Evolutionary conservation across 257 asterid species (phyloP).

Genomic region (Nyctanthes arbortristis): DNA sequence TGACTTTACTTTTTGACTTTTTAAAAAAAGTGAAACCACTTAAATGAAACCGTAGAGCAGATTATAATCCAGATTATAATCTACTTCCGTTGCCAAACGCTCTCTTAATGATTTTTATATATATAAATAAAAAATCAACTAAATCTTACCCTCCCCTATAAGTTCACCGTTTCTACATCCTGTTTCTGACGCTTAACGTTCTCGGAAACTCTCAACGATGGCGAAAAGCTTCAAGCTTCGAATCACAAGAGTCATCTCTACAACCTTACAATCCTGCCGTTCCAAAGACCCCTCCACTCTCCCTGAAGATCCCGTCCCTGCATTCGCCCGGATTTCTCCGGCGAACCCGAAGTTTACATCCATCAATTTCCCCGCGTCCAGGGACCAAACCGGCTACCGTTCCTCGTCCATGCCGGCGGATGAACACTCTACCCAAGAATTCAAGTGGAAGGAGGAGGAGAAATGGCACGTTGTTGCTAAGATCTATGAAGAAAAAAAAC

Average conservation of each 20-base stretch:
- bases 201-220: constrained; percentile 36
- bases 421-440: constrained; percentile 17
- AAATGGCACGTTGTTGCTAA: constrained; percentile 70
- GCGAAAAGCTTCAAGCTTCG: constrained; percentile 60
- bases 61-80: no score
- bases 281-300: constrained; percentile 59
- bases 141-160: no score
- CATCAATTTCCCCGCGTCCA: constrained; percentile 18
- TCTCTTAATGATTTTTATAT: no score
- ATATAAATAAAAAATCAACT: no score
- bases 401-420: constrained; percentile 10
- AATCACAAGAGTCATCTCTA: constrained; percentile 48
- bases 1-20: no score
- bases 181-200: no score
- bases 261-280: constrained; percentile 71
- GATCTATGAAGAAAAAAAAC: constrained; percentile 25
- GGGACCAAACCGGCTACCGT: no score
- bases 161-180: no score
- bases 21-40: no score
- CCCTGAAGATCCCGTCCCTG: constrained; percentile 60
- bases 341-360: constrained; percentile 8
- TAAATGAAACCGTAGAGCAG: no score
- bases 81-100: no score
- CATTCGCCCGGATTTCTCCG: constrained; percentile 30
- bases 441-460: constrained; percentile 61